phyloP scores from a whole-genome alignment of 805 yeast species.

The Yarrowia phangngaensis region DNA sequence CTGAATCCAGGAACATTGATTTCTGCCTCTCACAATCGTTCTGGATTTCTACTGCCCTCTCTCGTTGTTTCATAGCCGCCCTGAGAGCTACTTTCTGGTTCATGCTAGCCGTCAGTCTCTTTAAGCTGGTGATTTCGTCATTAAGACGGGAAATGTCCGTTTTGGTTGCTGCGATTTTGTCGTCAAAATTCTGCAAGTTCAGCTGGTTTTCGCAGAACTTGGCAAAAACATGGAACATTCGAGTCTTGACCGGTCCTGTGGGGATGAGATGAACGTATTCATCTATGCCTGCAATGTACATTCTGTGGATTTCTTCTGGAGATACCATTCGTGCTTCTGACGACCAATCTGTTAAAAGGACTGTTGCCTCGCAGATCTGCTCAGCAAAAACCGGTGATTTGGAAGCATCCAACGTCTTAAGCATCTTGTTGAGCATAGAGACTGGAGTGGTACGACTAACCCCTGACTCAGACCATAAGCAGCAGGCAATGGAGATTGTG shows the following conservation, averaged over 20 bases:
- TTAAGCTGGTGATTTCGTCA: slow-evolving; percentile 27
- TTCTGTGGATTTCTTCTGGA: slow-evolving; percentile 6
- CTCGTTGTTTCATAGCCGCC: not conserved
- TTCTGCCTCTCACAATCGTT: not conserved
- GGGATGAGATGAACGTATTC: slow-evolving; percentile 3
- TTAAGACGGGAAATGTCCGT: slow-evolving; percentile 1
- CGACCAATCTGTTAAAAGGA: slow-evolving; percentile 5
- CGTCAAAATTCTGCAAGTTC: not conserved
- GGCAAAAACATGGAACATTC: slow-evolving; percentile 18
- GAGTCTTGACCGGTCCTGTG: not conserved
- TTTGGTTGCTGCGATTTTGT: not conserved
- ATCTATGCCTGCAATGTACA: not conserved
- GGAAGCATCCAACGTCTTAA: not conserved
- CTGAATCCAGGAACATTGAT: slow-evolving; percentile 1
- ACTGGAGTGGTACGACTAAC: slow-evolving; percentile 12
- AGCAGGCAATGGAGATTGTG: slow-evolving; percentile 11
- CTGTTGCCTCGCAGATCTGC: slow-evolving; percentile 9
- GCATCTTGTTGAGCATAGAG: slow-evolving; percentile 1
- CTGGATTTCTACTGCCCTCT: not conserved
- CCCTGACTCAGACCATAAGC: slow-evolving; percentile 2
- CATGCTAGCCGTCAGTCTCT: slow-evolving; percentile 32
- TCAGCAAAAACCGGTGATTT: not conserved
- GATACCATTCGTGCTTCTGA: slow-evolving; percentile 19
- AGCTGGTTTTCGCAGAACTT: slow-evolving; percentile 16
- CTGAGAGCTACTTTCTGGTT: not conserved